phyloP scores from a whole-genome alignment of 1,139 yeast genomes.

The Entelexis paramagnoliae region DNA sequence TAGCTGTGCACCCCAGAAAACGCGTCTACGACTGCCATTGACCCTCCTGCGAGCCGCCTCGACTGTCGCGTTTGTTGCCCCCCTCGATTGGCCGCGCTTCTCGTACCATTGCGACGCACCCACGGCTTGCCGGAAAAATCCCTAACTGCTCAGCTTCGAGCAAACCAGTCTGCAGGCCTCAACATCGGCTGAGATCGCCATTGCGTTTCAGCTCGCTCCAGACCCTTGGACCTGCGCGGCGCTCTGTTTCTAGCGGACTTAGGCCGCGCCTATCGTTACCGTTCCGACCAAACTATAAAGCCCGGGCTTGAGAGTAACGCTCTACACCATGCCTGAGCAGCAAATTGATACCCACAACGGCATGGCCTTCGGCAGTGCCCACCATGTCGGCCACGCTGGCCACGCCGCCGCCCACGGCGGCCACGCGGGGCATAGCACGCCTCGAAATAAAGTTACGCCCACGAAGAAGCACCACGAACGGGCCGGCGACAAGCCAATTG shows the following conservation, averaged over 20 bases:
- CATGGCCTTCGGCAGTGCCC: background rate
- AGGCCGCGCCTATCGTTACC: background rate
- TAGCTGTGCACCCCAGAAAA: background rate
- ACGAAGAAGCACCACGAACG: constrained; percentile 3
- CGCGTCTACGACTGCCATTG: constrained; percentile 1
- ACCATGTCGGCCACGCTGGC: background rate
- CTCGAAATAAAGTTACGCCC: background rate
- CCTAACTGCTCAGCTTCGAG: background rate
- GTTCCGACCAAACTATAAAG: background rate
- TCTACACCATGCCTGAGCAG: background rate
- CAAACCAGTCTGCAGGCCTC: background rate
- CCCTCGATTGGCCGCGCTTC: background rate
- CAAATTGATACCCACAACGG: background rate
- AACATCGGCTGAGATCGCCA: background rate
- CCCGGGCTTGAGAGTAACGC: background rate
- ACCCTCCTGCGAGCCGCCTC: background rate
- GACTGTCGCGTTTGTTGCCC: background rate
- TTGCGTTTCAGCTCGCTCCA: background rate
- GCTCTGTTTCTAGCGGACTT: too few species aligned
- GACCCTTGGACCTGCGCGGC: background rate
- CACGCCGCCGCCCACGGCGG: background rate
- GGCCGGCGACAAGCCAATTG: background rate
- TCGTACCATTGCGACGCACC: background rate
- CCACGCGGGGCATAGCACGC: background rate
- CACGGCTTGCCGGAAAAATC: background rate